Evolutionary conservation across 2,329 filamentous ascomycete species (phyloP).

Genomic region (Zasmidium cellare): DNA sequence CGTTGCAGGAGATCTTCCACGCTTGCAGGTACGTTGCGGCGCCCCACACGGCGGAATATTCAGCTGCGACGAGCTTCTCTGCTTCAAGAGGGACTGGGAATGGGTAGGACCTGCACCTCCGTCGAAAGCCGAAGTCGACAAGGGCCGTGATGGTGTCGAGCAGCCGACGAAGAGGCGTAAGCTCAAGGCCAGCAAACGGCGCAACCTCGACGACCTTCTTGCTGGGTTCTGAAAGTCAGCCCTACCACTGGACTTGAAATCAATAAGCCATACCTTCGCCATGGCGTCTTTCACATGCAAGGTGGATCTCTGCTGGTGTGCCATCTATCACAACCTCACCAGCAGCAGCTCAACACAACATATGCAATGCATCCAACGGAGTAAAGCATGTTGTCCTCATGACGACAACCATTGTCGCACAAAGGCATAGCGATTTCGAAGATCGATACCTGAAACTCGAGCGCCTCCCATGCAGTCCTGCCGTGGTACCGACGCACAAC

Average conservation of each 20-base stretch:
- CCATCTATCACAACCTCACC: not conserved
- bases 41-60: too few relatives aligned
- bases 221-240: not conserved
- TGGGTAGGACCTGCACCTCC: not conserved
- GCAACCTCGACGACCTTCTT: not conserved
- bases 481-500: not conserved
- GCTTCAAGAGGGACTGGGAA: slow-evolving; percentile 7
- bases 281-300: not conserved
- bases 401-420: not conserved
- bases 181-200: slow-evolving; percentile 8
- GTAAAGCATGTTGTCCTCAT: not conserved
- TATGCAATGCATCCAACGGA: not conserved
- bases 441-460: not conserved
- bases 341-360: not conserved
- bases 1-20: not conserved
- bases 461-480: not conserved
- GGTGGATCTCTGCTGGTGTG: not conserved
- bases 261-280: not conserved
- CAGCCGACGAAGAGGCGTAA: slow-evolving; percentile 14
- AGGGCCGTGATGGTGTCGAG: not conserved
- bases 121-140: not conserved
- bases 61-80: not conserved
- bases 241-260: not conserved
- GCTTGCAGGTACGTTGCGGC: not conserved
- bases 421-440: not conserved